These are phyloP conservation scores for Raddia guianensis DNA, from an alignment of 176 grass and related monocot species.

Conservation along the genomic window DNA sequence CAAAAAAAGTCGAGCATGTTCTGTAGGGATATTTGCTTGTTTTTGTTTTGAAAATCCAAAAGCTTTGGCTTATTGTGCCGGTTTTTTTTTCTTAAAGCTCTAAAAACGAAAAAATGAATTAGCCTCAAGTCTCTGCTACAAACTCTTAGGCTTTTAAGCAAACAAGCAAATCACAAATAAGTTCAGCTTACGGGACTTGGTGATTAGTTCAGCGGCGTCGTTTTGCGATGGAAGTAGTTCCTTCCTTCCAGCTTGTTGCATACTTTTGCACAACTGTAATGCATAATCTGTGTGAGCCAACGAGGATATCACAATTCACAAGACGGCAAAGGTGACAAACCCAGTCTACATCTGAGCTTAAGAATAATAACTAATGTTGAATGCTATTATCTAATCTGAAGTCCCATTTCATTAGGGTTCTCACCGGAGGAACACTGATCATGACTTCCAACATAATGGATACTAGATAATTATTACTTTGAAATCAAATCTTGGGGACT, in stretches of 20 bases:
- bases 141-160: too few species aligned
- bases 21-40: too few species aligned
- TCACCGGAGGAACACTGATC: conserved; percentile 5
- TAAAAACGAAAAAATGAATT: too few species aligned
- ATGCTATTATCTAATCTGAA: conserved; percentile 28
- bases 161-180: too few species aligned
- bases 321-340: conserved; percentile 15
- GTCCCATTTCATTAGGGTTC: conserved; percentile 9
- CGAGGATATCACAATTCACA: conserved; percentile 41
- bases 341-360: not conserved
- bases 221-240: conserved; percentile 40
- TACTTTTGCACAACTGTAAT: conserved; percentile 14
- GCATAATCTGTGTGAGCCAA: conserved; percentile 35
- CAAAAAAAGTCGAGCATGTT: conserved; percentile 8
- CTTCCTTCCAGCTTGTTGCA: conserved; percentile 27
- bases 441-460: conserved; percentile 21
- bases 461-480: conserved; percentile 42
- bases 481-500: conserved; percentile 40
- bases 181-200: too few species aligned
- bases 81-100: too few species aligned
- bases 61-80: too few species aligned
- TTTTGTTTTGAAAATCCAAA: too few species aligned
- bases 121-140: too few species aligned
- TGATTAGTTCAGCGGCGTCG: conserved; percentile 18
- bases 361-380: conserved; percentile 31